Evolutionary conservation across 179 eudicot species (phyloP).

Genomic region (Heliamphora ciliata): DNA sequence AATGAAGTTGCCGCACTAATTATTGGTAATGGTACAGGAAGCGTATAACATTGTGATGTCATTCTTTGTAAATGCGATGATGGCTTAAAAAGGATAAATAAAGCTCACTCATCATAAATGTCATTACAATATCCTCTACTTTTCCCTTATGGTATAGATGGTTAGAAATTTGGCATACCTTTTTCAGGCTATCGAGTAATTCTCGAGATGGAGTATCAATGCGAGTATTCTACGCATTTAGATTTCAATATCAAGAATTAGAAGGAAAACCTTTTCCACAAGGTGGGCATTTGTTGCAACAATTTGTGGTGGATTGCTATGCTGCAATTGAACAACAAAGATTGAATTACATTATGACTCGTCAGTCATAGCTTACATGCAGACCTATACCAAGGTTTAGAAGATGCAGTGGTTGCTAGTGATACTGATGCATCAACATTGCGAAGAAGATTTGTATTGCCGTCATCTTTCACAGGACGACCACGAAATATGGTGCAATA

Average conservation of each 20-base stretch:
- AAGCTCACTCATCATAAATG: constrained; percentile 13
- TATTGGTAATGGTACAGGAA: not conserved
- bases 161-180: not conserved
- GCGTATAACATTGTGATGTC: not conserved
- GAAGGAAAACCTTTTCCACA: not conserved
- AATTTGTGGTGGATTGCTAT: not conserved
- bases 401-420: constrained; percentile 10
- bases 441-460: constrained; percentile 6
- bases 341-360: not conserved
- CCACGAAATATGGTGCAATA: constrained; percentile 12
- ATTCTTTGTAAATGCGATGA: not conserved
- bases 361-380: not conserved
- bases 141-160: not conserved
- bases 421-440: constrained; percentile 8
- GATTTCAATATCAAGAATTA: not conserved
- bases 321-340: not conserved
- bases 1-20: constrained; percentile 16
- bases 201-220: not conserved
- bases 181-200: not conserved
- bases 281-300: not conserved
- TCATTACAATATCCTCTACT: constrained; percentile 17
- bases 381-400: not conserved
- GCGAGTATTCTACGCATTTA: not conserved
- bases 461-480: constrained; percentile 12
- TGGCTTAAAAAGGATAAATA: not conserved